Evolutionary conservation across 202 grass and related monocot species (phyloP), one percentile per base, ranked within the genome.

Genomic region (Elaeis oleifera): DNA sequence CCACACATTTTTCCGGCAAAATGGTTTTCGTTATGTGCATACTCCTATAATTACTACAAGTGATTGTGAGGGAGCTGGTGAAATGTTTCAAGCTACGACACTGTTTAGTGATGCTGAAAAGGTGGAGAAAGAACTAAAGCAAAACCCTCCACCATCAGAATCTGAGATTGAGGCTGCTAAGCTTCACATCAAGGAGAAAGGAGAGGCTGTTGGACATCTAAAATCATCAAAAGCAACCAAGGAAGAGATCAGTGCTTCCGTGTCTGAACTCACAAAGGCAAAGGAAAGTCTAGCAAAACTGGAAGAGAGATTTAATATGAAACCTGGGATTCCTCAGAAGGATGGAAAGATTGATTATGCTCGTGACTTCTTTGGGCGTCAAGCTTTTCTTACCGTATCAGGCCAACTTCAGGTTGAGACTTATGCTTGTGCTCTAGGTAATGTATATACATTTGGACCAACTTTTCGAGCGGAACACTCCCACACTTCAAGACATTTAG

Each of bases 371-470:
- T 96, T 96, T 74, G 87, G 84, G 76, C 81, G 88, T 28, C 87
- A 84, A 78, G 90, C 90, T 80, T 96, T 96, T 55, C 63, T 96
- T 17, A 96, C 90, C n/a, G 90, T 96, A 9, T 96, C 90, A 17
- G 90, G 86, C 21, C 90, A 96, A 39, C 80, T 96, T 77, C 90
- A 96, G 66, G 90, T 96, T 18, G 86, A 95, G 76, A 95, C 90
- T 18, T 95, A 88, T 58, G 86, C 90, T 15, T 95, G 86, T 71
- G 86, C 83, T 63, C 80, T 95, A 56, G 80, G 86, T 65, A 90
- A 71, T 26, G 90, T 95, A 14, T 95, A 95, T 74, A 95, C 90
- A 51, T 95, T 95, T 84, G 90, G 90, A 23, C 90, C 90, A 48
- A 95, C 90, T 55, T 90, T 95, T 78, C 78, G 86, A 58, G 90